These are phyloP conservation scores for Citeromyces matritensis DNA, from an alignment of 805 yeast species.

Conservation along the genomic window DNA sequence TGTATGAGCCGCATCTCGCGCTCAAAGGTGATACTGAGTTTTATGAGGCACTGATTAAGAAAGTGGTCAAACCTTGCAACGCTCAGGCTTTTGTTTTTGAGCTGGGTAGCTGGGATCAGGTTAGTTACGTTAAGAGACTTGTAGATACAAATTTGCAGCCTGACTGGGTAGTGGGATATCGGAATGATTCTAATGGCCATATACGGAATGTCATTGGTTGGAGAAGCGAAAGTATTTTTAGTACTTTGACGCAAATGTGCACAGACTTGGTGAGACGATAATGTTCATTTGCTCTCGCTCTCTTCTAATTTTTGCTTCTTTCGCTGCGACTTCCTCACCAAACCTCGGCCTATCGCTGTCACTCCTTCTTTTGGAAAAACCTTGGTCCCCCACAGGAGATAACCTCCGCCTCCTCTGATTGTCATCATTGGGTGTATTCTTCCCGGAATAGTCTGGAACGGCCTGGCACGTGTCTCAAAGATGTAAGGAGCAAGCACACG, in stretches of 20 bases:
- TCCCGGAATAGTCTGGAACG: slow-evolving; percentile 88
- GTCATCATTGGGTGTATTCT: slow-evolving; percentile 94
- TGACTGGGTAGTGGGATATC: slow-evolving; percentile 34
- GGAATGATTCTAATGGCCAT: slow-evolving; percentile 33
- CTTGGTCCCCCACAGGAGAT: slow-evolving; percentile 58
- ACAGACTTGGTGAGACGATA: too few species aligned
- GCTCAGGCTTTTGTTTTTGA: slow-evolving; percentile 63
- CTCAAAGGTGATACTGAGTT: slow-evolving; percentile 68
- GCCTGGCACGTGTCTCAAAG: slow-evolving; percentile 68
- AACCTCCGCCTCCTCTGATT: slow-evolving; percentile 86
- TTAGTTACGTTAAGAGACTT: slow-evolving; percentile 16
- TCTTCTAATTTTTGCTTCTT: too few species aligned
- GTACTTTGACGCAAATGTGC: too few species aligned
- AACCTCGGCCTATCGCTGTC: slow-evolving; percentile 57
- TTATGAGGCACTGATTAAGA: slow-evolving; percentile 37
- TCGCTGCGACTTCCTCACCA: slow-evolving; percentile 16
- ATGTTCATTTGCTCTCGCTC: too few species aligned
- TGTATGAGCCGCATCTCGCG: slow-evolving; percentile 67
- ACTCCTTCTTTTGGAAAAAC: slow-evolving; percentile 56
- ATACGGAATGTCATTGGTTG: slow-evolving; percentile 56
- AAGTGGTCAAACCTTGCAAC: slow-evolving; percentile 21
- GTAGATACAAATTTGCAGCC: too few species aligned
- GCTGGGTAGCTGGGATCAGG: slow-evolving; percentile 52
- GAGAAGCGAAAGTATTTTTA: slow-evolving; percentile 13
- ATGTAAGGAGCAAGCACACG: slow-evolving; percentile 73